A percentile compares a stretch with the other conserved stretches of the same genome.
Evolutionary conservation across 306 rosid genomes (phyloP).

Genomic region (Rosa lucieae): DNA sequence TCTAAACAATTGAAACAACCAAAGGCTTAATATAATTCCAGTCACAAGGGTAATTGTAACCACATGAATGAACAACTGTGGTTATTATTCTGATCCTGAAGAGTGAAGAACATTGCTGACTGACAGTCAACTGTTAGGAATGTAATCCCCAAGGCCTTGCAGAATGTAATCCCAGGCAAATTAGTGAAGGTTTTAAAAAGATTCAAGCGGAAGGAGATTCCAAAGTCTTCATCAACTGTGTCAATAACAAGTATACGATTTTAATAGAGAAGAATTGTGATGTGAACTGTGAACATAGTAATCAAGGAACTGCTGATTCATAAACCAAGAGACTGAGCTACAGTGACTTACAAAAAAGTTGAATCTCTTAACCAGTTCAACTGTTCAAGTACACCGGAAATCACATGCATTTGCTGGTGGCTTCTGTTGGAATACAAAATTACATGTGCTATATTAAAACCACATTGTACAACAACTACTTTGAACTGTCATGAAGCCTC

Average conservation of each 20-base stretch:
- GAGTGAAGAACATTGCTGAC: no score
- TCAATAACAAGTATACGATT: background rate
- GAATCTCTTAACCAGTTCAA: background rate
- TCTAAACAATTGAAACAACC: no score
- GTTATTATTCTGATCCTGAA: no score
- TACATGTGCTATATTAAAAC: conserved; percentile 15
- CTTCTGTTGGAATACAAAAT: no score
- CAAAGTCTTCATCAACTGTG: background rate
- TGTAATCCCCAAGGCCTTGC: no score
- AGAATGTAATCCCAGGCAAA: background rate
- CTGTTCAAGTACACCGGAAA: background rate
- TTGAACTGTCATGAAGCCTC: conserved; percentile 45
- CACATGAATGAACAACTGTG: no score
- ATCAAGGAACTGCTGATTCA: background rate
- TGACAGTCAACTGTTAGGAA: no score
- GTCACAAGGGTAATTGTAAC: no score
- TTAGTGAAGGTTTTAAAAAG: background rate
- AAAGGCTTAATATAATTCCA: no score
- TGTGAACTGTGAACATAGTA: background rate
- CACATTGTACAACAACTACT: conserved; percentile 21
- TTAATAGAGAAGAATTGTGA: background rate
- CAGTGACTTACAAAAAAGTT: background rate
- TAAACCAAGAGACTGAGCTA: background rate
- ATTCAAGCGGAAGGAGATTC: background rate
- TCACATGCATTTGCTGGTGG: background rate